Evolutionary conservation across 1,284 basidiomycete genomes (phyloP).

Genomic region (Vanrija sp.): DNA sequence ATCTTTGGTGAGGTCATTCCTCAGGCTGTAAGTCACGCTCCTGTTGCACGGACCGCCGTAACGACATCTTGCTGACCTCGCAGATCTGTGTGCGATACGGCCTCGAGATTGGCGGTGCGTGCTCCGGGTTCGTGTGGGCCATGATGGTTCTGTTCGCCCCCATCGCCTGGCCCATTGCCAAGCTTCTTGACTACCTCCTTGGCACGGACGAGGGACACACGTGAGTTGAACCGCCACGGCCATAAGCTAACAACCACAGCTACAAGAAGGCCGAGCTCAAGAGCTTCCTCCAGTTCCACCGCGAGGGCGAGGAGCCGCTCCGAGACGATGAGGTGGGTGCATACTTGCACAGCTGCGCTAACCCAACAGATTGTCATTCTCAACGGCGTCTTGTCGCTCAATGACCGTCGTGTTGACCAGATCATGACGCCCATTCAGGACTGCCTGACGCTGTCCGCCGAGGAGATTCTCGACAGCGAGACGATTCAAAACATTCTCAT

Average conservation of each 20-base stretch:
- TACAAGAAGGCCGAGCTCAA: constrained; percentile 88
- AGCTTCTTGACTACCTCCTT: constrained; percentile 73
- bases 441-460: constrained; percentile 53
- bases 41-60: not conserved
- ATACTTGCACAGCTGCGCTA: not conserved
- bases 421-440: constrained; percentile 82
- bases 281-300: constrained; percentile 84
- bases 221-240: constrained; percentile 26
- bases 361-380: constrained; percentile 67
- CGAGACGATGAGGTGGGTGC: constrained; percentile 63
- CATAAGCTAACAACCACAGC: constrained; percentile 52
- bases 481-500: constrained; percentile 68
- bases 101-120: constrained; percentile 83
- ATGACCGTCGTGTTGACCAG: constrained; percentile 71
- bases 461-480: constrained; percentile 74
- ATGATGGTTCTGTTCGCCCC: constrained; percentile 71
- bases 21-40: constrained; percentile 48
- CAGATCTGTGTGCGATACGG: constrained; percentile 89
- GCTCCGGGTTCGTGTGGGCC: constrained; percentile 69
- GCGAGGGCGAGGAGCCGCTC: constrained; percentile 78
- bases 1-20: constrained; percentile 79
- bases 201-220: constrained; percentile 61
- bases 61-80: not conserved
- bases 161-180: constrained; percentile 82
- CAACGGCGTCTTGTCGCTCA: constrained; percentile 80